Conservation (phyloP, 2,329 filamentous ascomycete genomes). For the Zymoseptoria crescenta region DNA sequence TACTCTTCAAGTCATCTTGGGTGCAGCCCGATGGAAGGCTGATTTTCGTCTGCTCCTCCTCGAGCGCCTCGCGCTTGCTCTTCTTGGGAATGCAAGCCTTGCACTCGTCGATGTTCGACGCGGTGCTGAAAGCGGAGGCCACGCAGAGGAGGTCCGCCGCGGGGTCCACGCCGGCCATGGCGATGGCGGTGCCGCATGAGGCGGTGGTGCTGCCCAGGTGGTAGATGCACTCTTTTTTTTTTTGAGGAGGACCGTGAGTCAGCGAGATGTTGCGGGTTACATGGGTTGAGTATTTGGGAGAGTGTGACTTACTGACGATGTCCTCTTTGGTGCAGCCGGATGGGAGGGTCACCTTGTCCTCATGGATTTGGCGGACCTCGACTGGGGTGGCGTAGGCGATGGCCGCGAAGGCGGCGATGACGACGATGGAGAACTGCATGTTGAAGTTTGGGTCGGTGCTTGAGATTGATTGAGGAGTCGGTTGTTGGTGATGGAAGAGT, state of each 20-base stretch:
- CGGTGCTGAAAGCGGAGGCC: conserved; percentile 7
- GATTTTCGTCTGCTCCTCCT: background rate
- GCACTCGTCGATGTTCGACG: conserved; percentile 8
- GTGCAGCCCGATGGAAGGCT: background rate
- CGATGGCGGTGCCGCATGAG: background rate
- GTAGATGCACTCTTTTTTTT: background rate
- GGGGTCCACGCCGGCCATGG: background rate
- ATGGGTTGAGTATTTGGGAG: background rate
- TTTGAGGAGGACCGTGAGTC: too few relatives aligned
- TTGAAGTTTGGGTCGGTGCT: background rate
- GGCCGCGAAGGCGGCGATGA: background rate
- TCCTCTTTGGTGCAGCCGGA: background rate
- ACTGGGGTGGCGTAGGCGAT: background rate
- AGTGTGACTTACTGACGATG: background rate
- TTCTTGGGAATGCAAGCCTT: conserved; percentile 10
- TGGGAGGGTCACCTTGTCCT: background rate
- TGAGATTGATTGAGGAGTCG: background rate
- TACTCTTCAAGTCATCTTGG: background rate
- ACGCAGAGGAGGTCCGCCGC: background rate
- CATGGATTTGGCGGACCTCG: background rate
- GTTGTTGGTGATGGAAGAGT: background rate
- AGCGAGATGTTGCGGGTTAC: background rate
- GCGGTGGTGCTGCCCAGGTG: background rate
- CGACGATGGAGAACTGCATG: background rate
- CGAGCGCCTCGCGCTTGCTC: background rate